Percentiles rank a stretch among this genome's conserved stretches.
Conservation (phyloP, 192 early-diverging fungal species). For the Chytriomyces sp. region DNA sequence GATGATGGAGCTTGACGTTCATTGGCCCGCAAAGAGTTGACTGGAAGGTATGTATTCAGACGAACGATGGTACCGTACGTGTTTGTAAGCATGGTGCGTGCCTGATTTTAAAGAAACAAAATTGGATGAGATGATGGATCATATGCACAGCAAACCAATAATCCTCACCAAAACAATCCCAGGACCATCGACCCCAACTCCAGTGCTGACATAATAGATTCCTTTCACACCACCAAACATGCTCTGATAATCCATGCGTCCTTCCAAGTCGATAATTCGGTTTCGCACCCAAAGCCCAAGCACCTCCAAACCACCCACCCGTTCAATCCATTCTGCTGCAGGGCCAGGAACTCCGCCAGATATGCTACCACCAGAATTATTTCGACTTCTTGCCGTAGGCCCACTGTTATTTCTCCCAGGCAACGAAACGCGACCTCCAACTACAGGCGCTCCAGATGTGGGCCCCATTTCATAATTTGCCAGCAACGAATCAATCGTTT, state of each 20-base stretch:
- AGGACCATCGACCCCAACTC: conserved; percentile 11
- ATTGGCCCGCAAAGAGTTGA: conserved; percentile 7
- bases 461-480: conserved; percentile 8
- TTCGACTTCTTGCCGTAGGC: not conserved
- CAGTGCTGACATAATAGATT: not conserved
- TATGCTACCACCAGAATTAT: not conserved
- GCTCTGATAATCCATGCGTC: conserved; percentile 15
- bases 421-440: not conserved
- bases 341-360: not conserved
- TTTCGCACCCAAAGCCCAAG: conserved; percentile 19
- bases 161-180: conserved; percentile 19
- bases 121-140: not conserved
- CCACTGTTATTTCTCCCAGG: not conserved
- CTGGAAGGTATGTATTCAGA: conserved; percentile 34
- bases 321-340: conserved; percentile 21
- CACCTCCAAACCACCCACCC: conserved; percentile 18
- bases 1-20: not conserved
- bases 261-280: conserved; percentile 24
- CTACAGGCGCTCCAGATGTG: not conserved
- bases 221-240: conserved; percentile 13
- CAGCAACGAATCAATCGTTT: conserved; percentile 2
- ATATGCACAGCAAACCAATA: not conserved
- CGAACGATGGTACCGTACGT: conserved; percentile 34
- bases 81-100: conserved; percentile 17
- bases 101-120: conserved; percentile 1